These are phyloP conservation scores for Ilyonectria robusta DNA, from an alignment of 2,329 filamentous ascomycete species.

Conservation along the genomic window DNA sequence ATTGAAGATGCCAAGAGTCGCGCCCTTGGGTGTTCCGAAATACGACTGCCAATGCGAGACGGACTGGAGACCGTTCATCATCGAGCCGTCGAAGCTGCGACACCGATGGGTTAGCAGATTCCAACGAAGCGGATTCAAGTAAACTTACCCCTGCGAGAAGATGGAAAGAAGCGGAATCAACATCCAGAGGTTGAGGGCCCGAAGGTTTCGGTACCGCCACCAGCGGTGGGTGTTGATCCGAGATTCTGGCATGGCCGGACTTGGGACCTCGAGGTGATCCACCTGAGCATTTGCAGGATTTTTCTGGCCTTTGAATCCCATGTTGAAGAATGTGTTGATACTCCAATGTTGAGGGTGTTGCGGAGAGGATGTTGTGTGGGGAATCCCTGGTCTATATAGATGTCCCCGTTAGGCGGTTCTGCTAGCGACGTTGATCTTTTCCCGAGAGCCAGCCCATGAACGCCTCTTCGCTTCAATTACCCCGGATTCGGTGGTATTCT, in stretches of 20 bases:
- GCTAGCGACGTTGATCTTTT: too few relatives aligned
- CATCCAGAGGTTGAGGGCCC: constrained; percentile 7
- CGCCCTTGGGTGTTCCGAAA: not conserved
- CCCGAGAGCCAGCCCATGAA: too few relatives aligned
- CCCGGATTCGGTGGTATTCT: too few relatives aligned
- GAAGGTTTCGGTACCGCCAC: constrained; percentile 13
- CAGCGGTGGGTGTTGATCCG: constrained; percentile 2
- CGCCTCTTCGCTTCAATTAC: too few relatives aligned
- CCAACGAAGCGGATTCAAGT: not conserved
- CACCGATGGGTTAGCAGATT: not conserved
- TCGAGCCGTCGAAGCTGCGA: not conserved
- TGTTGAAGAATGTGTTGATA: too few relatives aligned
- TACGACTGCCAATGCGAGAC: not conserved
- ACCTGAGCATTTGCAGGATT: not conserved
- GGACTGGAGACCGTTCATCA: constrained; percentile 11
- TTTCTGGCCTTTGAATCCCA: too few relatives aligned
- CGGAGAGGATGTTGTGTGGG: too few relatives aligned
- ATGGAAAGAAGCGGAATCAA: constrained; percentile 12
- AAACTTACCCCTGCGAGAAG: constrained; percentile 5
- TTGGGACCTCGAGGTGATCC: not conserved
- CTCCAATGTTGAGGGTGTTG: too few relatives aligned
- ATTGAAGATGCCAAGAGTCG: constrained; percentile 12
- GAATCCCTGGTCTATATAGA: too few relatives aligned
- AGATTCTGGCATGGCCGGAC: constrained; percentile 9
- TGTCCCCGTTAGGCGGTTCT: too few relatives aligned